Conservation (phyloP, 176 grass and related monocot genomes). For the Carex littledalei region DNA sequence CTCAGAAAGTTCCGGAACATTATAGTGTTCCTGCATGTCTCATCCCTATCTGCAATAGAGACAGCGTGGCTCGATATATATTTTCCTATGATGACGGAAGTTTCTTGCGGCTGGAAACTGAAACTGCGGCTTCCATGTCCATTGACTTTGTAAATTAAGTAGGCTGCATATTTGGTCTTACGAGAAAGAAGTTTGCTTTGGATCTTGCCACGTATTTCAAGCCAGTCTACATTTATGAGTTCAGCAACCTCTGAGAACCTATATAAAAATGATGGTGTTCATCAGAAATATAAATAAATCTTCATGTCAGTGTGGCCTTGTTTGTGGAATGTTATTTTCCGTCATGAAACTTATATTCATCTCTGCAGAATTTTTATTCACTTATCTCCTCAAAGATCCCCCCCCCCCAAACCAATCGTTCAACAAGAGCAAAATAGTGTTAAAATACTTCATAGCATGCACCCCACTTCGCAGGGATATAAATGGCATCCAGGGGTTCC, state of each 20-base stretch:
- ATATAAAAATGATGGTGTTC: not conserved
- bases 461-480: not conserved
- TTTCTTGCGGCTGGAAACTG: not conserved
- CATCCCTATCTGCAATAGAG: not conserved
- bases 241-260: constrained; percentile 33
- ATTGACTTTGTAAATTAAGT: constrained; percentile 27
- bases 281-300: not conserved
- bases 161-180: constrained; percentile 23
- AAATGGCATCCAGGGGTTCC: not conserved
- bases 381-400: not conserved
- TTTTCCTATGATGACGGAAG: not conserved
- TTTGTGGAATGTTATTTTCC: not conserved
- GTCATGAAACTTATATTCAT: not conserved
- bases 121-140: constrained; percentile 6
- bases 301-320: not conserved
- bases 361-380: not conserved
- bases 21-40: constrained; percentile 1
- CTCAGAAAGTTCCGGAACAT: constrained; percentile 26
- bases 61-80: not conserved
- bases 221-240: constrained; percentile 22
- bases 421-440: not conserved
- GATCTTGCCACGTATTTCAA: constrained; percentile 24
- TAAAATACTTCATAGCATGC: not conserved
- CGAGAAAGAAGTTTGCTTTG: constrained; percentile 16
- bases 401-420: not conserved